These are phyloP conservation scores for Irpex sp. DNA, from an alignment of 1,284 basidiomycete species.

Conservation along the genomic window DNA sequence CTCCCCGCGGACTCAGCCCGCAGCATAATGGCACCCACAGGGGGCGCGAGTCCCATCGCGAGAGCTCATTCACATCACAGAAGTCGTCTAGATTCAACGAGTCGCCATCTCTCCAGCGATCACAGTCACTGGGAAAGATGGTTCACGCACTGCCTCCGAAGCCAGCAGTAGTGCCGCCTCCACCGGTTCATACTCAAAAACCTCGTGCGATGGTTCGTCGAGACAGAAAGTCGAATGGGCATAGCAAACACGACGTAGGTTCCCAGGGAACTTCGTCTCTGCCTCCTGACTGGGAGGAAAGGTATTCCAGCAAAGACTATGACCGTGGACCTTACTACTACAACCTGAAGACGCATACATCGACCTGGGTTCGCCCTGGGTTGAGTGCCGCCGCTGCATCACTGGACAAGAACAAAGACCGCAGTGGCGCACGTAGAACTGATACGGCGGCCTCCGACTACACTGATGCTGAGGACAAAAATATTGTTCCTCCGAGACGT, in stretches of 20 bases:
- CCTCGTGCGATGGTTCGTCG: slow-evolving; percentile 36
- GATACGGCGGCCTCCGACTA: slow-evolving; percentile 16
- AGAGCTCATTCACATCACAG: slow-evolving; percentile 25
- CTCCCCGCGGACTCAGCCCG: slow-evolving; percentile 14
- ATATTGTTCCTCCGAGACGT: slow-evolving; percentile 5
- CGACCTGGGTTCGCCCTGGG: slow-evolving; percentile 55
- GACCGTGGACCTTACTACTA: slow-evolving; percentile 52
- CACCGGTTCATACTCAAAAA: slow-evolving; percentile 39
- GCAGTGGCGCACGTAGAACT: slow-evolving; percentile 11
- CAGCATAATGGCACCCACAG: slow-evolving; percentile 9
- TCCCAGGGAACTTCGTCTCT: slow-evolving; percentile 32
- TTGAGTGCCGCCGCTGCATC: slow-evolving; percentile 19
- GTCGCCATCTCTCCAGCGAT: slow-evolving; percentile 27
- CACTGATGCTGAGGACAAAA: slow-evolving; percentile 7
- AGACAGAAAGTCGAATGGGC: slow-evolving; percentile 32
- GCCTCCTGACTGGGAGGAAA: slow-evolving; percentile 61
- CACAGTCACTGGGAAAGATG: slow-evolving; percentile 33
- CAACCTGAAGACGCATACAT: slow-evolving; percentile 52
- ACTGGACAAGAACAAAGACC: slow-evolving; percentile 24
- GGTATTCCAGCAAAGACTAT: slow-evolving; percentile 41
- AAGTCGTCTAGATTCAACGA: slow-evolving; percentile 8
- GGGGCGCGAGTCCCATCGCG: slow-evolving; percentile 21
- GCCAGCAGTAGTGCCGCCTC: slow-evolving; percentile 49
- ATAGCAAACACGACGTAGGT: slow-evolving; percentile 21
- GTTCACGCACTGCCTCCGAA: slow-evolving; percentile 74